Conservation (phyloP, 2,329 filamentous ascomycete species). For the Arthroderma sp. region DNA sequence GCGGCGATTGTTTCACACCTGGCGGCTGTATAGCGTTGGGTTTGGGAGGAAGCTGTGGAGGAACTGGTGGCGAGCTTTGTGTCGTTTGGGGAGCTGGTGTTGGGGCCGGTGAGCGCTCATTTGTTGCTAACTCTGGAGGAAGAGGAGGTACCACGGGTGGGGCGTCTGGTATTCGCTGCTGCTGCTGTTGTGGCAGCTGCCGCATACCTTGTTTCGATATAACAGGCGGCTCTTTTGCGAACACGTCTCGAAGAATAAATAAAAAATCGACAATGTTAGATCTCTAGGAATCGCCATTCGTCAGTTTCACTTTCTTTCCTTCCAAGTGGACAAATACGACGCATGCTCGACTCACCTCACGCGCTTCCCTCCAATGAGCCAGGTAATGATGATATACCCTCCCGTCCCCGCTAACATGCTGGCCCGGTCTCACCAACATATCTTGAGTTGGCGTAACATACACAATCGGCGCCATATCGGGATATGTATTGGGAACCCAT, state of each 20-base stretch:
- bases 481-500: constrained; percentile 89
- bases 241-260: constrained; percentile 68
- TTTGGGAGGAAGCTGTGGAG: constrained; percentile 27
- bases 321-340: neutral
- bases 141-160: constrained; percentile 60
- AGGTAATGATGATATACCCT: constrained; percentile 93
- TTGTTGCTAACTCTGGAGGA: constrained; percentile 47
- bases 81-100: constrained; percentile 47
- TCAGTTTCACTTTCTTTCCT: neutral
- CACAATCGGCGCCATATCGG: constrained; percentile 67
- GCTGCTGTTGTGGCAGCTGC: constrained; percentile 21
- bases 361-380: constrained; percentile 74
- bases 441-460: constrained; percentile 80
- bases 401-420: constrained; percentile 88
- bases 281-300: constrained; percentile 40
- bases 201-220: constrained; percentile 50
- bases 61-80: constrained; percentile 28
- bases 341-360: constrained; percentile 57
- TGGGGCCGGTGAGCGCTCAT: constrained; percentile 18
- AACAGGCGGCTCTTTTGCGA: constrained; percentile 88
- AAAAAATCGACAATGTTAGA: constrained; percentile 75
- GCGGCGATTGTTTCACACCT: constrained; percentile 11
- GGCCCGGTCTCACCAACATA: constrained; percentile 82
- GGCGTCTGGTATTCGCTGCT: constrained; percentile 23
- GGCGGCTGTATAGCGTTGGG: constrained; percentile 13